Evolutionary conservation across 768 basidiomycete genomes (phyloP), one percentile per base, ranked within the genome.

Genomic region (Pleurotus platypus): DNA sequence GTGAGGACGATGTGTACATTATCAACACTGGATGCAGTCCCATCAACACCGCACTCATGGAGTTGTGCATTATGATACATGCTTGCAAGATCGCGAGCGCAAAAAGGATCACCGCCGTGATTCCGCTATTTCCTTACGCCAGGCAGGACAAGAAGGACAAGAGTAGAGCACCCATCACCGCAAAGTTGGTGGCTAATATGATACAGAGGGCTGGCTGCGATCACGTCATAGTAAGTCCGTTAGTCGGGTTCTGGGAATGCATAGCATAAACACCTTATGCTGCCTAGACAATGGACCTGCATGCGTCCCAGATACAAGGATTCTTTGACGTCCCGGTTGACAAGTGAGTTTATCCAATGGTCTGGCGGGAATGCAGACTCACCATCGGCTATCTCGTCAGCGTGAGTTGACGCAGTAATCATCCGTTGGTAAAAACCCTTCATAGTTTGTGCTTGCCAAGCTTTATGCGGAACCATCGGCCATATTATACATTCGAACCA

Each of bases 321-420:
- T 99, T 99, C 78, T 99, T 99, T 72, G 96, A 98, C 72, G 95
- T 98, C 45, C 97, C 97, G 6, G 96, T 98, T 66, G 97, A 99
- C 81, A 98, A 99, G 93, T 96, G 69, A 82, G 93, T 85, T 40
- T n/a, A 45, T 45, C 42, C 42, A 45, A 5, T 16, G 42, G 42
- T 16, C 30, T 35, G 9, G 30, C 30, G 30, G 30, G 30, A 35
- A 35, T 35, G 30, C 30, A 35, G 30, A 35, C 30, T 35, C 30
- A 35, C 30, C 30, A 35, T 35, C 30, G 30, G 30, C 47, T 22
- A 37, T 40, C 20, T 53, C 40, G 46, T 27, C 63, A 85, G 82
- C 61, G 85, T 85, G 69, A 79, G 84, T 79, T 60, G 55, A 47
- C 46, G 56, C 58, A 60, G 49, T 53, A 62, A 61, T 59, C 59